Evolutionary conservation across 202 grass and related monocot genomes (phyloP).

Genomic region (Thinopyrum obtusiflorum): DNA sequence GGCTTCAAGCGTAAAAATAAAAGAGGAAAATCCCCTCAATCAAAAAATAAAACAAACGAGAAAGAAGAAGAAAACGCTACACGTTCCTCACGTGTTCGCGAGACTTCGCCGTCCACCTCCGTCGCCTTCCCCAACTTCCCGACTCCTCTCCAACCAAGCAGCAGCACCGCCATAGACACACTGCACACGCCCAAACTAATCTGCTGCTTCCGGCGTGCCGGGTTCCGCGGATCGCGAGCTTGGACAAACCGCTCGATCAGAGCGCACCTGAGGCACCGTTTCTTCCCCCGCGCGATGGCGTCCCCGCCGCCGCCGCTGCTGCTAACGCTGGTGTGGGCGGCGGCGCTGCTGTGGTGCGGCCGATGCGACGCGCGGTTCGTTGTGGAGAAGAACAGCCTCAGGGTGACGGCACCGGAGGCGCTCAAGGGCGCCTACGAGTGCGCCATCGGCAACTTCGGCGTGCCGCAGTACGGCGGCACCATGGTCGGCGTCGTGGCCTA

Average conservation of each 20-base stretch:
- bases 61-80: background rate
- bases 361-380: slow-evolving; percentile 54
- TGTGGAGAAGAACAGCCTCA: slow-evolving; percentile 94
- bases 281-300: background rate
- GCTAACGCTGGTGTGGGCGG: background rate
- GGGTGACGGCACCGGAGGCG: slow-evolving; percentile 66
- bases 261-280: background rate
- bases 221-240: background rate
- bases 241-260: background rate
- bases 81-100: slow-evolving; percentile 13
- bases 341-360: slow-evolving; percentile 10
- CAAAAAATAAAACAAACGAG: background rate
- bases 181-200: background rate
- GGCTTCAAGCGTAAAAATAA: too few relatives aligned
- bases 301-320: background rate
- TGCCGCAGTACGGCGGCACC: slow-evolving; percentile 89
- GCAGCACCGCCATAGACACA: background rate
- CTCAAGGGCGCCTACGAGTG: slow-evolving; percentile 82
- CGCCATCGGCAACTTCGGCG: slow-evolving; percentile 89
- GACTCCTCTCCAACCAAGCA: background rate
- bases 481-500: slow-evolving; percentile 82
- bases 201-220: background rate
- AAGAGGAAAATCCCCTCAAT: background rate
- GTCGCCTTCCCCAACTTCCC: background rate
- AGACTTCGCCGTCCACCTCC: slow-evolving; percentile 3